Evolutionary conservation across 768 basidiomycete genomes (phyloP), one percentile per base, ranked within the genome.

Genomic region (Termitomyces sp.): DNA sequence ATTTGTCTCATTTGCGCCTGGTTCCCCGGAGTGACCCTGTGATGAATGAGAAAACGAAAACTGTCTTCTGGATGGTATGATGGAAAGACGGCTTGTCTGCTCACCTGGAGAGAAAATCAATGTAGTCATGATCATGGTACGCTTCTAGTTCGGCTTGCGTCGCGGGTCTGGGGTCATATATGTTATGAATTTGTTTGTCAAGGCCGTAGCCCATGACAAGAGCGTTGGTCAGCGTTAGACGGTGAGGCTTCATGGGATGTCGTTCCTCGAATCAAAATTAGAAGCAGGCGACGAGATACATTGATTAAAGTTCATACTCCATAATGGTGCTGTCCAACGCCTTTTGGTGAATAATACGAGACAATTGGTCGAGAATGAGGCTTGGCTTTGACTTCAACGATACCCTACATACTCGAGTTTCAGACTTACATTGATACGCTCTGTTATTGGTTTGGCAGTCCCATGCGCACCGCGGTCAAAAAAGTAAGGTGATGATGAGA

Each of bases 211-310:
- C 96, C 72, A 96, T 83, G 13, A 98, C 95, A 48, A 99, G 82
- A 1, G 94, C 87, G 64, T 98, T 99, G 18, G 97, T 98, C 54
- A 99, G 72, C 3, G 96, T 94, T n/a, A 99, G 74, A 26, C 96
- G 82, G 65, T 97, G 94, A 4, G 96, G 96, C 71, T 98, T 97
- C 96, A 99, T 99, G 2, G 96, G 96, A 74, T 99, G 96, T 49
- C 89, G 84, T 82, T 97, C 94, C 96, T 98, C 26, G 22, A 42
- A 24, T 28, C 13, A 12, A 22, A n/a, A 29, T 49, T 20, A 53
- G 46, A 37, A 20, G 37, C n/a, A 22, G 37, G n/a, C 16, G 24
- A 22, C 20, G 18, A n/a, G 5, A 28, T 33, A 18, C 3, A 33
- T 31, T n/a, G 4, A 4, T 9, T 7, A 36, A 22, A 20, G 7